A percentile compares a stretch with the other conserved stretches of the same genome.
Conservation (phyloP, 2,329 filamentous ascomycete genomes). For the Gyromitra esculenta region DNA sequence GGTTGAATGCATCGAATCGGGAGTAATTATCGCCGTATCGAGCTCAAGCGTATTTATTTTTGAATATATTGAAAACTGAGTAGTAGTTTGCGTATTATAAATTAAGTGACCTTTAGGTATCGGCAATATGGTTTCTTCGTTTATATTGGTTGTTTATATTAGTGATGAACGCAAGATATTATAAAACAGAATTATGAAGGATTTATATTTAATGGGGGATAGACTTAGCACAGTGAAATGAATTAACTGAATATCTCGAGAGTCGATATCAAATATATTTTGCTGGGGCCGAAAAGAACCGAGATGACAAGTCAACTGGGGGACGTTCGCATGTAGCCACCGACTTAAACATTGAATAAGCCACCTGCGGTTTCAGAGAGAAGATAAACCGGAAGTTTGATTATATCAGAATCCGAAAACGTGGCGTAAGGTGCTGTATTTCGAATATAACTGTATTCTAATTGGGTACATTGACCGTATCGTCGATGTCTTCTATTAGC, state of each 20-base stretch:
- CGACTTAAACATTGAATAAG: not conserved
- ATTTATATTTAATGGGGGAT: not conserved
- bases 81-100: not conserved
- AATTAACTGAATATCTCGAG: not conserved
- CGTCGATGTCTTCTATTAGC: not conserved
- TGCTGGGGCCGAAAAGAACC: not conserved
- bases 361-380: not conserved
- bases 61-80: not conserved
- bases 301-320: constrained; percentile 1
- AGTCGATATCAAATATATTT: constrained; percentile 22
- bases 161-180: not conserved
- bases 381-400: not conserved
- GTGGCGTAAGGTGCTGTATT: not conserved
- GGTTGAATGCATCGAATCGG: not conserved
- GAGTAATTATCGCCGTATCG: not conserved
- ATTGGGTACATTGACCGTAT: not conserved
- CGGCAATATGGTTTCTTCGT: not conserved
- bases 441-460: not conserved
- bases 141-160: not conserved
- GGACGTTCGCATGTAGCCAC: not conserved
- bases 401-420: constrained; percentile 1
- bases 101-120: not conserved
- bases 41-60: not conserved
- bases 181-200: not conserved
- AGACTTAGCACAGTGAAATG: not conserved